Evolutionary conservation across 1,284 basidiomycete species (phyloP).

Genomic region (Rhodotorula sp.): DNA sequence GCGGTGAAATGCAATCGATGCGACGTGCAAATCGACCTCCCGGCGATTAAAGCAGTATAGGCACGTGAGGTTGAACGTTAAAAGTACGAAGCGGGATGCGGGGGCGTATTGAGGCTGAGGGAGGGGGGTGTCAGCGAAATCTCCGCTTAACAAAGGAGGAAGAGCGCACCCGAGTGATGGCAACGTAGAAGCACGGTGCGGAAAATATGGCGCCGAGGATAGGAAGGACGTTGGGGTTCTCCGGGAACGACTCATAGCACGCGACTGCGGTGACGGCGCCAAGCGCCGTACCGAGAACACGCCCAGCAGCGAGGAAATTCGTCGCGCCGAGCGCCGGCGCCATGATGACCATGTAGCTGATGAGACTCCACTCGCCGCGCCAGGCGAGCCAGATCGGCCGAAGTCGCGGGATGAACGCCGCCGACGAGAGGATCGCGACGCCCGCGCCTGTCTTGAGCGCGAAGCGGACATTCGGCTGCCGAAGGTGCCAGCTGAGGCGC

Average conservation of each 20-base stretch:
- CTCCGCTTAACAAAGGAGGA: too few species aligned
- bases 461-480: constrained; percentile 78
- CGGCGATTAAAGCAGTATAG: constrained; percentile 66
- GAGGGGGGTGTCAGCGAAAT: neutral
- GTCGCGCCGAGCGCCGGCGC: constrained; percentile 78
- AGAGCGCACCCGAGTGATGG: constrained; percentile 62
- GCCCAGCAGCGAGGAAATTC: constrained; percentile 57
- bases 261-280: constrained; percentile 34
- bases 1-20: constrained; percentile 48
- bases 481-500: constrained; percentile 69
- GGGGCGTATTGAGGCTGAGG: constrained; percentile 29
- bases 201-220: constrained; percentile 87
- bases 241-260: constrained; percentile 60
- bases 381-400: constrained; percentile 74
- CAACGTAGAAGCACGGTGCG: constrained; percentile 90
- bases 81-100: constrained; percentile 69
- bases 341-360: constrained; percentile 78
- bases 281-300: constrained; percentile 68
- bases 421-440: constrained; percentile 46
- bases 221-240: constrained; percentile 72
- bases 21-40: constrained; percentile 46
- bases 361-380: constrained; percentile 90
- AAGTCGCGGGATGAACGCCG: constrained; percentile 42
- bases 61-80: constrained; percentile 82
- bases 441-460: constrained; percentile 76